Evolutionary conservation across 2,329 filamentous ascomycete species (phyloP), one percentile per base, ranked within the genome.

Genomic region (Botryosphaeria agaves): DNA sequence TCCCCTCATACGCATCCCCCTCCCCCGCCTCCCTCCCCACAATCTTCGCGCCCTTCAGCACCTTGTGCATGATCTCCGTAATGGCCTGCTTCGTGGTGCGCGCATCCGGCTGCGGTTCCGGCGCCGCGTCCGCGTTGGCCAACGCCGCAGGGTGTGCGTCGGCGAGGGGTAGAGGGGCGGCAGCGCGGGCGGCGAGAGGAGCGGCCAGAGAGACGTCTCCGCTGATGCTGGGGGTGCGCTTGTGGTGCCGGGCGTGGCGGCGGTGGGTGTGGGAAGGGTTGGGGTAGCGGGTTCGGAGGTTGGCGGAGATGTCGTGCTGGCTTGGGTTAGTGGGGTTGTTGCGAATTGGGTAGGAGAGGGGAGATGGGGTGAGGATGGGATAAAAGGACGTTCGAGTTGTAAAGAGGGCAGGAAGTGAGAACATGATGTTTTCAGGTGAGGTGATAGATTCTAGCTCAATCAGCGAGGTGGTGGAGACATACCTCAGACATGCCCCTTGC

Each of bases 131-230:
- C 5, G 55, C 54, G 21, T 62, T 60, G 7, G 66, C 59, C 3
- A 59, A 52, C 39, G 76, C 71, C 41, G 62, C 66, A 52, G 75
- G 76, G 3, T 75, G 49, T 2, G 66, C 68, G 20, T 8, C 8
- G 20, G 20, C 12, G 20, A 2, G 20, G 12, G 20, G 20, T 12
- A 23, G 20, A 12, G 8, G 12, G 20, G 20, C 20, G 20, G 20
- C 2, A 12, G 12, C 20, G 20, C 12, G 12, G 20, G 20, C 8
- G 20, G 20, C 12, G 20, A 23, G 8, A 9, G 8, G 8, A 12
- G 20, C 20, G 2, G 20, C 3, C 12, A 9, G 3, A 3, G 8
- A 8, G 2, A 3, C 12, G 20, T 23, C 20, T 3, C 12, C 20
- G 20, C 8, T 9, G 20, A 12, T 3, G 20, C 7, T 23, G 20